These are phyloP conservation scores for Ceratonia siliqua DNA, from an alignment of 306 rosid genomes.

Conservation along the genomic window DNA sequence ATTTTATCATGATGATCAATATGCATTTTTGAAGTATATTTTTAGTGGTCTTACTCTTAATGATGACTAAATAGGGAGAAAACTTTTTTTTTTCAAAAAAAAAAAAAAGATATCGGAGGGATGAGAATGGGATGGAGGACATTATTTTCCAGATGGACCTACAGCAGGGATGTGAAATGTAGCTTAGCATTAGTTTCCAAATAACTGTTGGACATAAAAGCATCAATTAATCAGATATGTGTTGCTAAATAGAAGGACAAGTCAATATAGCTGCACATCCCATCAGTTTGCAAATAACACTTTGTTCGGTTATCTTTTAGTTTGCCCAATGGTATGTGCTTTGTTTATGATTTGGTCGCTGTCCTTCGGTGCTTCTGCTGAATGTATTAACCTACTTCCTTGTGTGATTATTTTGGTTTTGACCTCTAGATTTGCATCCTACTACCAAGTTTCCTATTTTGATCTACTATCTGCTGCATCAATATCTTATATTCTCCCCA, in stretches of 20 bases:
- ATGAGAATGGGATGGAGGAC: not conserved
- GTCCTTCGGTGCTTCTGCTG: constrained; percentile 6
- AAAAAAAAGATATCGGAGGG: not conserved
- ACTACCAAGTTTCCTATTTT: not conserved
- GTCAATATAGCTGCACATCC: not conserved
- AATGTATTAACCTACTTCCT: not conserved
- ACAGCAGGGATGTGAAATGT: not conserved
- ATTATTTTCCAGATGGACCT: not conserved
- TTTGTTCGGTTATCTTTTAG: not conserved
- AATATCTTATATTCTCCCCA: not conserved
- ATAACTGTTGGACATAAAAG: not conserved
- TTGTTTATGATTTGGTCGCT: not conserved
- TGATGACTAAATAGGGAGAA: constrained; percentile 4
- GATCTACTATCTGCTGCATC: not conserved
- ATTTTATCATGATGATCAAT: not conserved
- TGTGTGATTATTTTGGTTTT: constrained; percentile 15
- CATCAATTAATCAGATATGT: not conserved
- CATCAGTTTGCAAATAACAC: not conserved
- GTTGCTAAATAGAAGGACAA: not conserved
- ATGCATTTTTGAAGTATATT: not conserved
- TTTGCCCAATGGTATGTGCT: constrained; percentile 17
- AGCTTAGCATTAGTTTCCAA: not conserved
- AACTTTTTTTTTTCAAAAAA: not conserved
- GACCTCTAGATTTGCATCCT: constrained; percentile 8
- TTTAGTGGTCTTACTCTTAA: not conserved